Base-by-base conservation (phyloP, 2,329 filamentous ascomycete species). In the Sclerotinia glacialis region DNA sequence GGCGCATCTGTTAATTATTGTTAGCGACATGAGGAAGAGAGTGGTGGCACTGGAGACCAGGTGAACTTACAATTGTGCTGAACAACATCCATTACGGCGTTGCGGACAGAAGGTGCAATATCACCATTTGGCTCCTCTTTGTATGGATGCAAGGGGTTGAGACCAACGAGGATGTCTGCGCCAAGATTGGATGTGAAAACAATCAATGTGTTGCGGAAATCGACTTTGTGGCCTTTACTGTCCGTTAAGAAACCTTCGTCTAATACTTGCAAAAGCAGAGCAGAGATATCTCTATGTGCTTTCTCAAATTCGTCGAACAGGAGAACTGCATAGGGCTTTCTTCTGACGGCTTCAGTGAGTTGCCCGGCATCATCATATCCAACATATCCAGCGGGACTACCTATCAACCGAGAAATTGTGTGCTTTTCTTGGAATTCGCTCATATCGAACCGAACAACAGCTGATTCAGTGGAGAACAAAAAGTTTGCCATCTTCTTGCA, bases 291-390 rank as follows among this genome's bases (percentile, higher is more conserved):
- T 64, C 92, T 89, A 76, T 98, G 95, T 0, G 94, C 95, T 77
- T 99, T 98, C 76, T 99, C 95, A 73, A 97, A 98, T 77, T 98
- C 95, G 77, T 99, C 95, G 73, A 99, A 96, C 1, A 99, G 83
- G 0, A 99, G 83, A 0, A 99, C 92, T 0, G 94, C 93, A 72
- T 98, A 98, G 0, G 95, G 95, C 78, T 98, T 98, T 68, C 95
- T 86, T 66, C 95, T 87, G 3, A 99, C 93, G 5, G 94, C 93
- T 79, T 99, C 95, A 0, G 95, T 98, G 14, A 99, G 84, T 78
- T 98, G 95, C 0, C 95, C 95, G 5, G 94, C 93, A 75, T 98
- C 95, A 56, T 99, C 95, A 75, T 98, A 98, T 12, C 95, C 95
- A 34, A 98, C 91, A 75, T 98, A 98, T 28, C 94, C 94, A 7